Conservation (phyloP, 1,284 basidiomycete genomes). For the Polyporus tsugae region DNA sequence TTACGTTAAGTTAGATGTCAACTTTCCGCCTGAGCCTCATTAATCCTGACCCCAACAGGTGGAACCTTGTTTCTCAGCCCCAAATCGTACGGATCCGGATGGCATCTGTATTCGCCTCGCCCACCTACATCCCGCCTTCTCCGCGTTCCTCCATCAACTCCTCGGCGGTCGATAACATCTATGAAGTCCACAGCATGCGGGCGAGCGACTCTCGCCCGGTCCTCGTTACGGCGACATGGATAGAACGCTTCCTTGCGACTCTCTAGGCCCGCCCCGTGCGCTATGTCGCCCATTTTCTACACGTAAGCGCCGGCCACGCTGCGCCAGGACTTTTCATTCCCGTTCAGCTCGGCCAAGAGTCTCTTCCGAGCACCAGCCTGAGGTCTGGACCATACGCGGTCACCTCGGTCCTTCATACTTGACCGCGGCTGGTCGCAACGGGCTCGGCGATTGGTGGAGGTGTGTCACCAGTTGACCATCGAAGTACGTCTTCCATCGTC, state of each 20-base stretch:
- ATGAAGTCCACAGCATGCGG: background rate
- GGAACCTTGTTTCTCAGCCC: no score
- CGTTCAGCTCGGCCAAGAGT: background rate
- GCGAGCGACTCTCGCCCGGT: background rate
- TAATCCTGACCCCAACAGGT: background rate
- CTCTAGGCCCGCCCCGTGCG: background rate
- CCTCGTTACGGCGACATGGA: background rate
- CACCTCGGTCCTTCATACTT: background rate
- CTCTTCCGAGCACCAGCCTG: background rate
- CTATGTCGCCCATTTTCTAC: background rate
- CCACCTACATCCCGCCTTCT: background rate
- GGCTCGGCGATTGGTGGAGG: background rate
- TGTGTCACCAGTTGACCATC: background rate
- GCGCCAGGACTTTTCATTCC: background rate
- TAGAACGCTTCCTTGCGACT: background rate
- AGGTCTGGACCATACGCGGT: background rate
- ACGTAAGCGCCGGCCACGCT: background rate
- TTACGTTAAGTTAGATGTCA: background rate
- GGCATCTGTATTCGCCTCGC: no score
- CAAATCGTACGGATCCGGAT: no score
- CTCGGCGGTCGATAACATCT: constrained; percentile 7
- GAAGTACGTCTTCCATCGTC: background rate
- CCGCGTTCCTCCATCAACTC: background rate
- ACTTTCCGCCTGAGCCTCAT: background rate
- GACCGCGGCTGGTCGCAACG: background rate